Evolutionary conservation across 805 yeast genomes (phyloP), one percentile per base, ranked within the genome.

Genomic region (Pichia gijzeniarum): DNA sequence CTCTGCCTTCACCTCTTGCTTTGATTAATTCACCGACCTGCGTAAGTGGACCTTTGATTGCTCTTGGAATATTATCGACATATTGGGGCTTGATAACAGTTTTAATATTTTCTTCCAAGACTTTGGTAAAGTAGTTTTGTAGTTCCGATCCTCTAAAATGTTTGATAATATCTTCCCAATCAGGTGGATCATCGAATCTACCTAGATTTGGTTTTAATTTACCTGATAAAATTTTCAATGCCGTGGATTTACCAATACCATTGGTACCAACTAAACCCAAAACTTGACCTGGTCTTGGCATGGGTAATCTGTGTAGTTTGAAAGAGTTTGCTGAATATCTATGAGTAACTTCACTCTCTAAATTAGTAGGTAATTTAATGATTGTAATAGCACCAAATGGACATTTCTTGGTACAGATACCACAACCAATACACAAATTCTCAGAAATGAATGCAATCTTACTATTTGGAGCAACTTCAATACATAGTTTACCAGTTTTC

Each of bases 31-130:
- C 89, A 44, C 91, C 95, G 40, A 91, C 98, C 59, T 85, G 82
- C 59, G 80, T 85, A 40, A 83, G 74, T 14, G 95, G 90, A 38
- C 96, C 89, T 69, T 87, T 87, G 62, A 93, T 83, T 34, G 98
- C 98, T 66, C 95, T 81, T 56, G 99, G 98, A 55, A 93, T 80
- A 71, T 89, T 91, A 68, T 93, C 99, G 48, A 93, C 99, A 62
- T 93, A 93, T 71, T 93, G 99, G 9, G 99, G 99, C 72, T 93
- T 93, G 63, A 91, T 91, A 55, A 93, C 86, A n/a, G 98, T 95
- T 70, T 85, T 90, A 63, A 93, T 85, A 63, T 90, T 73, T 63
- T 91, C 96, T 66, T 93, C 99, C 56, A 93, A 74, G 54, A 93
- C 80, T 63, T 93, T 89, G 44, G 96, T 88, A 71, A 93, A 87